Evolutionary conservation across 768 basidiomycete genomes (phyloP).

Genomic region (Scleroderma bovista): DNA sequence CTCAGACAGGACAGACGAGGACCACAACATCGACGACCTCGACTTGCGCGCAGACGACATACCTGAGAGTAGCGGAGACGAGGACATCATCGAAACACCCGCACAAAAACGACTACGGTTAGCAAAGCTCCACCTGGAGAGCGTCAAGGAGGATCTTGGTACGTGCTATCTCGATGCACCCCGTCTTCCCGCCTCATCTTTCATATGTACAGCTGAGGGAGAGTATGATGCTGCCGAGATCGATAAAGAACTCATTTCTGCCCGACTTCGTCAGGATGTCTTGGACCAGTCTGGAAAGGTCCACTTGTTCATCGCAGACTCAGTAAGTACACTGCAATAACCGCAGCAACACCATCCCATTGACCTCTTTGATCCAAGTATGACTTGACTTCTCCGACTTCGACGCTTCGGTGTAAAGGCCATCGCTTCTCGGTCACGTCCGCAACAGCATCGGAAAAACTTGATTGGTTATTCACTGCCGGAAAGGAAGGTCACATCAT

Average conservation of each 20-base stretch:
- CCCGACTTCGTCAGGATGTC: slow-evolving; percentile 89
- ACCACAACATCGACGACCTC: slow-evolving; percentile 62
- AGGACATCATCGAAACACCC: slow-evolving; percentile 85
- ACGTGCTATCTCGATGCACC: slow-evolving; percentile 21
- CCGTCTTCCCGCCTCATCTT: background rate
- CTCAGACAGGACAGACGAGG: slow-evolving; percentile 56
- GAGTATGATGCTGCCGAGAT: slow-evolving; percentile 95
- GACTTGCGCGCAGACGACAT: slow-evolving; percentile 61
- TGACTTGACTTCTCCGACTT: slow-evolving; percentile 36
- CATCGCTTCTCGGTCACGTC: slow-evolving; percentile 80
- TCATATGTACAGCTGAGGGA: slow-evolving; percentile 59
- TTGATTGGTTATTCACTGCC: slow-evolving; percentile 73
- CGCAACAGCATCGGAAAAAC: slow-evolving; percentile 71
- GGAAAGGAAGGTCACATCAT: slow-evolving; percentile 89
- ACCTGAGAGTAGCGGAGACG: slow-evolving; percentile 64
- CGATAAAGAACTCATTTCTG: slow-evolving; percentile 87
- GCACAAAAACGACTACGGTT: slow-evolving; percentile 89
- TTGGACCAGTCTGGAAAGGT: slow-evolving; percentile 85
- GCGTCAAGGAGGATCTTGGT: slow-evolving; percentile 72
- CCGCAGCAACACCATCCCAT: background rate
- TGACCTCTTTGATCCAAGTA: slow-evolving; percentile 36
- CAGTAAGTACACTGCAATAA: slow-evolving; percentile 37
- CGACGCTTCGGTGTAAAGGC: slow-evolving; percentile 57
- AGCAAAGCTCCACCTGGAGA: slow-evolving; percentile 86
- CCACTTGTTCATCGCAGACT: slow-evolving; percentile 73